Evolutionary conservation across 345 rosid genomes (phyloP).

Genomic region (Eucalyptus virginea): DNA sequence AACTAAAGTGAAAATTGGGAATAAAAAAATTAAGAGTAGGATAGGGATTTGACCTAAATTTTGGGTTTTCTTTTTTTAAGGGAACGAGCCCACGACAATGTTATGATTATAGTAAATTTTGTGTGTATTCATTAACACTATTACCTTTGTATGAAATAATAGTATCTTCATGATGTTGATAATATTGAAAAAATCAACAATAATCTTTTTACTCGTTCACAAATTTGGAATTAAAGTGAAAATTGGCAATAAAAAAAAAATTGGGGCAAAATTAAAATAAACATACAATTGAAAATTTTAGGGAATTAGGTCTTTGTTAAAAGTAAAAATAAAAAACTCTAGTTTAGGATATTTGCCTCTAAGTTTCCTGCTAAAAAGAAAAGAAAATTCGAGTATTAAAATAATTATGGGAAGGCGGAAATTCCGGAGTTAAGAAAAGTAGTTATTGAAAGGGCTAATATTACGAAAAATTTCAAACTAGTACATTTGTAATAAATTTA

Average conservation of each 20-base stretch:
- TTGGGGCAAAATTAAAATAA: background rate
- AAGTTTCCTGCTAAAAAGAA: background rate
- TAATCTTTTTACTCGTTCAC: accelerated
- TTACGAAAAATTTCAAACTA: no score
- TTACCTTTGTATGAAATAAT: background rate
- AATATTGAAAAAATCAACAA: background rate
- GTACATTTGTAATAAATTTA: no score
- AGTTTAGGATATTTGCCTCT: background rate
- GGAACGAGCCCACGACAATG: background rate
- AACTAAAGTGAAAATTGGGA: background rate
- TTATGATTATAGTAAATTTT: background rate
- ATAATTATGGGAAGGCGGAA: background rate
- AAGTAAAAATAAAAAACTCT: background rate
- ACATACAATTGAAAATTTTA: background rate
- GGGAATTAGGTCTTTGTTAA: background rate
- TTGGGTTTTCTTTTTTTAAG: background rate
- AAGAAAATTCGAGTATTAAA: background rate
- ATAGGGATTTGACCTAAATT: background rate
- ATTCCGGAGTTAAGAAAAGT: background rate
- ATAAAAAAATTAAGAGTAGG: background rate
- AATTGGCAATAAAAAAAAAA: background rate
- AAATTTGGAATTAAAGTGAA: background rate
- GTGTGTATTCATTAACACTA: background rate
- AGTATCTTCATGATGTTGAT: background rate
- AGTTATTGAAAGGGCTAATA: background rate